A percentile compares a stretch with the other conserved stretches of the same genome.
Evolutionary conservation across 2,329 filamentous ascomycete species (phyloP).

Genomic region (Trichoderma polysporum): DNA sequence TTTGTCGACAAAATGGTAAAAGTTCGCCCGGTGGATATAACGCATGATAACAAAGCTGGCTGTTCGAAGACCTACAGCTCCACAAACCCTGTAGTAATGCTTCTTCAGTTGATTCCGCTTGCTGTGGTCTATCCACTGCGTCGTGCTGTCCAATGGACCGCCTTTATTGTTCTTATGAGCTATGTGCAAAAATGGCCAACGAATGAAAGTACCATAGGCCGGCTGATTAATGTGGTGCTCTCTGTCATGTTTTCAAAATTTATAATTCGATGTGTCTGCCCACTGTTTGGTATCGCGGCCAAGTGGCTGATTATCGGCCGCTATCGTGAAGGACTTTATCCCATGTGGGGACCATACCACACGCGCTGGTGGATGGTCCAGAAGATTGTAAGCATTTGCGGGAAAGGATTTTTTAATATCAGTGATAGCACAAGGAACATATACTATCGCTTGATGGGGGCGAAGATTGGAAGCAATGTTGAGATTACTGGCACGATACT

Average conservation of each 20-base stretch:
- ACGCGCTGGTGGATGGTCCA: conserved; percentile 59
- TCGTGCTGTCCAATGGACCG: conserved; percentile 51
- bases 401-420: conserved; percentile 46
- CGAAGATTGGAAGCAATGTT: conserved; percentile 52
- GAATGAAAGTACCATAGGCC: conserved; percentile 41
- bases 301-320: conserved; percentile 58
- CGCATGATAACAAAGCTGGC: conserved; percentile 30
- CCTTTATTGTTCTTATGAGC: conserved; percentile 50
- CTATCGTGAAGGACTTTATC: conserved; percentile 53
- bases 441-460: conserved; percentile 54
- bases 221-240: conserved; percentile 49
- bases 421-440: conserved; percentile 41
- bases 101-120: conserved; percentile 52
- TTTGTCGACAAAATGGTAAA: conserved; percentile 38
- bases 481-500: conserved; percentile 45
- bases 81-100: conserved; percentile 48
- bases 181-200: conserved; percentile 42
- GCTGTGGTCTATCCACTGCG: conserved; percentile 51
- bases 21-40: background rate
- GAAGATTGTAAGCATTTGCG: conserved; percentile 51
- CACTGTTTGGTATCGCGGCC: conserved; percentile 47
- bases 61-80: conserved; percentile 47
- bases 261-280: conserved; percentile 40
- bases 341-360: conserved; percentile 60
- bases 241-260: conserved; percentile 45